phyloP scores from a whole-genome alignment of 129 eudicot species.

The Escallonia herrerae region DNA sequence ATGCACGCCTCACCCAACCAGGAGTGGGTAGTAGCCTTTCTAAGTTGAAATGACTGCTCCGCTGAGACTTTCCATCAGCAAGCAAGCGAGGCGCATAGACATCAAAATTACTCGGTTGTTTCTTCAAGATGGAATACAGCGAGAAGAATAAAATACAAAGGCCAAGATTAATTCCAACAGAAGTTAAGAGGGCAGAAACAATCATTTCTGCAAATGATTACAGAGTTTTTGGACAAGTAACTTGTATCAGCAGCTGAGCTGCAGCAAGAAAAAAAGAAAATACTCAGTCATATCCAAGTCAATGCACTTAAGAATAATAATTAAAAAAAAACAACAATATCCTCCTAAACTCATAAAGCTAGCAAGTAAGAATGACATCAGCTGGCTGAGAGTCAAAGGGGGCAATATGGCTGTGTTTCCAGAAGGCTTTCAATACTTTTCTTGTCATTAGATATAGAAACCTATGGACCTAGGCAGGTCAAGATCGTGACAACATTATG shows the following conservation, averaged over 20 bases:
- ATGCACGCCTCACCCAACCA: slow-evolving; percentile 51
- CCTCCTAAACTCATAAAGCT: background rate
- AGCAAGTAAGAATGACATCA: background rate
- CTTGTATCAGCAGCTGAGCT: slow-evolving; percentile 26
- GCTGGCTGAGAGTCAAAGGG: background rate
- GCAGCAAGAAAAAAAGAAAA: slow-evolving; percentile 12
- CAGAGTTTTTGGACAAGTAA: slow-evolving; percentile 6
- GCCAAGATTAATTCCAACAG: slow-evolving; percentile 53
- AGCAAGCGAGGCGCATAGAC: slow-evolving; percentile 48
- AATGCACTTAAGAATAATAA: background rate
- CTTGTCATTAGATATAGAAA: too few species aligned
- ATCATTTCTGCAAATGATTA: slow-evolving; percentile 30
- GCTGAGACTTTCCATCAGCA: slow-evolving; percentile 22
- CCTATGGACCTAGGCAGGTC: too few species aligned
- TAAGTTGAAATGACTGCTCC: slow-evolving; percentile 19
- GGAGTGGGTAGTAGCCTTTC: slow-evolving; percentile 39
- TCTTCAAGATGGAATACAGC: slow-evolving; percentile 53
- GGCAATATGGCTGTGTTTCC: background rate
- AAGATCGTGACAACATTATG: too few species aligned
- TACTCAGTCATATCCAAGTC: background rate
- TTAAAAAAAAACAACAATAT: background rate
- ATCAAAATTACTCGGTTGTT: slow-evolving; percentile 46
- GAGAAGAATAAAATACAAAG: slow-evolving; percentile 50
- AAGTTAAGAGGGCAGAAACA: slow-evolving; percentile 63
- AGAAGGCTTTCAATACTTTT: too few species aligned